A percentile compares a stretch with the other conserved stretches of the same genome.
Conservation (phyloP, 208 protist species). For the Borovskyia barvae region DNA sequence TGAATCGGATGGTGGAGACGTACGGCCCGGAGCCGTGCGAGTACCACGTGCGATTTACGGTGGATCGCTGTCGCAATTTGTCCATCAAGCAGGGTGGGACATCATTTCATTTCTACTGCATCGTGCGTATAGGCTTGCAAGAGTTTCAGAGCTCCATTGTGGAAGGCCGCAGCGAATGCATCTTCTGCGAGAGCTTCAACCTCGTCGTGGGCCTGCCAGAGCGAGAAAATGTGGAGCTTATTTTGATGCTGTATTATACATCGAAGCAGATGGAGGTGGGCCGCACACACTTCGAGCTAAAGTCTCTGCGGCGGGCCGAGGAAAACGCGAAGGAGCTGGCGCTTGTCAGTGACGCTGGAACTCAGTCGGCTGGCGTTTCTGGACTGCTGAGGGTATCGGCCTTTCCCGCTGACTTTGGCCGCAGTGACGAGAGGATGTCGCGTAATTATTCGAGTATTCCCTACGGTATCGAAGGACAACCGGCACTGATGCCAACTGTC, state of each 20-base stretch:
- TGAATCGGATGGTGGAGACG: slow-evolving; percentile 51
- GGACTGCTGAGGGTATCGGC: slow-evolving; percentile 51
- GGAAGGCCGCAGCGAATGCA: slow-evolving; percentile 38
- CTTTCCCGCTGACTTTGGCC: slow-evolving; percentile 42
- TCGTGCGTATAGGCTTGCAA: slow-evolving; percentile 51
- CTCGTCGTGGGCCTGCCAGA: slow-evolving; percentile 61
- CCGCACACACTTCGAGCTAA: slow-evolving; percentile 48
- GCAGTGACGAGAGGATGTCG: background rate
- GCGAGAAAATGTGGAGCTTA: slow-evolving; percentile 62
- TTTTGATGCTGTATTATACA: slow-evolving; percentile 39
- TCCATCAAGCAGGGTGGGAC: slow-evolving; percentile 5
- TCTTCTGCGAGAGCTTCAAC: slow-evolving; percentile 68
- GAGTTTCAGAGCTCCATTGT: slow-evolving; percentile 56
- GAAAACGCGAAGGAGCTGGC: slow-evolving; percentile 43
- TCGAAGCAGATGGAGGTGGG: slow-evolving; percentile 42
- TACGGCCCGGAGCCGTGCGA: slow-evolving; percentile 78
- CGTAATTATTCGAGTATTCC: slow-evolving; percentile 17
- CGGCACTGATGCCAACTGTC: slow-evolving; percentile 7
- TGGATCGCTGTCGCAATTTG: slow-evolving; percentile 45
- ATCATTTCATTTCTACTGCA: slow-evolving; percentile 27
- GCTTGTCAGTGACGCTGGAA: slow-evolving; percentile 44
- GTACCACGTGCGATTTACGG: slow-evolving; percentile 43
- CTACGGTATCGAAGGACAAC: slow-evolving; percentile 14
- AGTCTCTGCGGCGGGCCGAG: slow-evolving; percentile 23
- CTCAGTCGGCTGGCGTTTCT: slow-evolving; percentile 30